Evolutionary conservation across 2,329 filamentous ascomycete species (phyloP).

Genomic region (Botrytis pseudocinerea): DNA sequence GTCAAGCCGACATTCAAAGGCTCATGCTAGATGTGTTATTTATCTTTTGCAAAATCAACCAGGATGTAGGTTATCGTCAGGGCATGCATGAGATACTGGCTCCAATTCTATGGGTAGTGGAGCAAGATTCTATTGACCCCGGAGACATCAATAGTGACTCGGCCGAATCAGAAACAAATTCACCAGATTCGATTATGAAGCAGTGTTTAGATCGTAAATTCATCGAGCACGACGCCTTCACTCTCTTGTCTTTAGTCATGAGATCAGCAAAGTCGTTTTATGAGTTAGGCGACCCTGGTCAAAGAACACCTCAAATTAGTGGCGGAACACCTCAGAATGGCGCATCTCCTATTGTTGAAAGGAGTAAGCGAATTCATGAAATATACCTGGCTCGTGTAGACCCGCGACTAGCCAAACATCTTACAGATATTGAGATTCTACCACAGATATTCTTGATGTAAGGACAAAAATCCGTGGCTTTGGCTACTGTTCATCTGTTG

Average conservation of each 20-base stretch:
- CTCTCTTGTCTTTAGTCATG: slow-evolving; percentile 85
- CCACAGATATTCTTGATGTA: slow-evolving; percentile 96
- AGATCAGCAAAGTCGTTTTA: slow-evolving; percentile 84
- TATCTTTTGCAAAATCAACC: slow-evolving; percentile 91
- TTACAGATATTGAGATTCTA: slow-evolving; percentile 82
- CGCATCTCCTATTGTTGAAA: slow-evolving; percentile 74
- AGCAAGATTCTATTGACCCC: slow-evolving; percentile 72
- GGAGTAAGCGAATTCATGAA: slow-evolving; percentile 86
- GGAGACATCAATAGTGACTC: slow-evolving; percentile 31
- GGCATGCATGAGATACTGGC: slow-evolving; percentile 97
- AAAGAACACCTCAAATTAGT: slow-evolving; percentile 41
- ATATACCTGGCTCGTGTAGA: slow-evolving; percentile 76
- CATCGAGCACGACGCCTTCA: slow-evolving; percentile 88
- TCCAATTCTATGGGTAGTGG: slow-evolving; percentile 81
- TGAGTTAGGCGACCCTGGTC: slow-evolving; percentile 53
- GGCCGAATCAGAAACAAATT: slow-evolving; percentile 38
- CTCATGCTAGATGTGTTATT: slow-evolving; percentile 89
- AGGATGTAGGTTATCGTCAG: slow-evolving; percentile 85
- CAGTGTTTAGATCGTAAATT: slow-evolving; percentile 70
- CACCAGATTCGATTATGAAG: slow-evolving; percentile 46
- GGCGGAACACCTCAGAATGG: slow-evolving; percentile 39
- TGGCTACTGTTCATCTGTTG: slow-evolving; percentile 9
- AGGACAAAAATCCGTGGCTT: slow-evolving; percentile 36
- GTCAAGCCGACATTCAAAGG: slow-evolving; percentile 72
- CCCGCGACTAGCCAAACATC: slow-evolving; percentile 77